A percentile compares a stretch with the other conserved stretches of the same genome.
phyloP scores from a whole-genome alignment of 768 basidiomycete genomes.

The Boletus rubropictus region DNA sequence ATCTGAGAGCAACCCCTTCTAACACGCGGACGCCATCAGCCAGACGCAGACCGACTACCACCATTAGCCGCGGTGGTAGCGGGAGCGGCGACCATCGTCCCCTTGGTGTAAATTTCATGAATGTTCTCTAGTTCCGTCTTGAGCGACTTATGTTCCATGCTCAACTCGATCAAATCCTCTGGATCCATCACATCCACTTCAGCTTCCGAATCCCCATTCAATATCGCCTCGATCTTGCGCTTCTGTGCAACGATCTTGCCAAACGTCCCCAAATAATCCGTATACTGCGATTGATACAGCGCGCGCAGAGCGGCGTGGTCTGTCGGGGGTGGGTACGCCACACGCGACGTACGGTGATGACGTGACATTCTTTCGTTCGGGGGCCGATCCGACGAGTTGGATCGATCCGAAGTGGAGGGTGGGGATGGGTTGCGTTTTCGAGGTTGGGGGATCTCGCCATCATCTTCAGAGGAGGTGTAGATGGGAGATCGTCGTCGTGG shows the following conservation, averaged over 20 bases:
- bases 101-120: conserved; percentile 32
- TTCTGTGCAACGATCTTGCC: conserved; percentile 46
- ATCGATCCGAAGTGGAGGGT: conserved; percentile 20
- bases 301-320: conserved; percentile 49
- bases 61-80: not conserved
- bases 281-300: conserved; percentile 48
- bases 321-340: conserved; percentile 34
- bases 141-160: conserved; percentile 39
- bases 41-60: conserved; percentile 8
- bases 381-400: conserved; percentile 17
- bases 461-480: conserved; percentile 65
- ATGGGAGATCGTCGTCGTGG: conserved; percentile 51
- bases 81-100: not conserved
- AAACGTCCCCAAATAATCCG: conserved; percentile 45
- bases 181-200: conserved; percentile 50
- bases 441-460: conserved; percentile 37
- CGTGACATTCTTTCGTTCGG: conserved; percentile 12
- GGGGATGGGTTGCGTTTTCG: conserved; percentile 27
- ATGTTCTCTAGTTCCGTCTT: conserved; percentile 53
- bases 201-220: conserved; percentile 50
- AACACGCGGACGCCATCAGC: conserved; percentile 1
- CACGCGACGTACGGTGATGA: conserved; percentile 28
- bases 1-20: not conserved
- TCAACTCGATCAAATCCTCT: conserved; percentile 46
- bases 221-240: conserved; percentile 45